Evolutionary conservation across 2,329 filamentous ascomycete genomes (phyloP).

Genomic region (Sporothrix variecibatus): DNA sequence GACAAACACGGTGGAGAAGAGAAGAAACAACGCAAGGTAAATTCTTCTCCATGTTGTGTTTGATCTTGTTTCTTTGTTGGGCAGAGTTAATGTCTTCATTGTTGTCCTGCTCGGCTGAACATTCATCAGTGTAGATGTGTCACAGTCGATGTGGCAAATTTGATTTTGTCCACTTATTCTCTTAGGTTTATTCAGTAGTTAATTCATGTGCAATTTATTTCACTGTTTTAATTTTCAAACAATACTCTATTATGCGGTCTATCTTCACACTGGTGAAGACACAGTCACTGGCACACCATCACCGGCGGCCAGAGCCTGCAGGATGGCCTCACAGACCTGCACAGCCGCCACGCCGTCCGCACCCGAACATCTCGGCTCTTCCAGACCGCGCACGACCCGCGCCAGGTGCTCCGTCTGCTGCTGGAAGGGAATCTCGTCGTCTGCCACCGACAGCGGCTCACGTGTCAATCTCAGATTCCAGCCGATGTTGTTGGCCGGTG

Average conservation of each 20-base stretch:
- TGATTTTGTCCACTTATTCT: too few relatives aligned
- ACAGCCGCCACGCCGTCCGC: neutral
- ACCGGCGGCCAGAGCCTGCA: neutral
- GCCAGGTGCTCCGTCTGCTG: neutral
- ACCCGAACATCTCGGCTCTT: neutral
- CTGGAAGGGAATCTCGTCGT: constrained; percentile 1
- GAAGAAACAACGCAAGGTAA: neutral
- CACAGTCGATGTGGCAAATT: too few relatives aligned
- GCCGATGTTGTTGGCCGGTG: neutral
- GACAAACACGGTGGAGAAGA: too few relatives aligned
- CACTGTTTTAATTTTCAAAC: too few relatives aligned
- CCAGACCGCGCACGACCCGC: neutral
- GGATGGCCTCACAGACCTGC: constrained; percentile 8
- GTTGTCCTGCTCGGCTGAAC: too few relatives aligned
- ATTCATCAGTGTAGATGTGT: too few relatives aligned
- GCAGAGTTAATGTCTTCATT: too few relatives aligned
- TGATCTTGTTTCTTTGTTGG: too few relatives aligned
- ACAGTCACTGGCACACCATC: neutral
- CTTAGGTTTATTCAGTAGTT: too few relatives aligned
- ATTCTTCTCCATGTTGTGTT: too few relatives aligned
- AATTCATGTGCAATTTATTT: too few relatives aligned
- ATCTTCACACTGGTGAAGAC: neutral
- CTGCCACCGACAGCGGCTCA: neutral
- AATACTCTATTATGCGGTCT: too few relatives aligned
- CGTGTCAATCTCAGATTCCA: neutral